Evolutionary conservation across 1,284 basidiomycete species (phyloP), one percentile per base, ranked within the genome.

Genomic region (Puccinia hordei): DNA sequence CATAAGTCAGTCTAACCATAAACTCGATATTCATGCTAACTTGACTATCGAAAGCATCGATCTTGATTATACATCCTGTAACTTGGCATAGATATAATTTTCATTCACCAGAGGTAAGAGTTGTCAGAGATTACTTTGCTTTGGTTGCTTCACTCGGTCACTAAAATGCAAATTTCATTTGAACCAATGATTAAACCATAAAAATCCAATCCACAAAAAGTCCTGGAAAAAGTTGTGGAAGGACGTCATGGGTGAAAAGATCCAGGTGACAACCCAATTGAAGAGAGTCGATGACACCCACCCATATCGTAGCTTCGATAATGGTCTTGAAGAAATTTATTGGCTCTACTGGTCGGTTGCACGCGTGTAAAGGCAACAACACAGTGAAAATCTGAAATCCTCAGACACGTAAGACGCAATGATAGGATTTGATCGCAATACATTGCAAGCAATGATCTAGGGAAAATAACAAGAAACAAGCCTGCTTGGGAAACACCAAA

Each of bases 51-150:
- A n/a, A n/a, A n/a, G n/a, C n/a, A n/a, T n/a, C n/a, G n/a, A n/a
- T n/a, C n/a, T n/a, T n/a, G n/a, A n/a, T n/a, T n/a, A n/a, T n/a
- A n/a, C n/a, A n/a, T n/a, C n/a, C n/a, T n/a, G n/a, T n/a, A n/a
- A n/a, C n/a, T n/a, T n/a, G n/a, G n/a, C n/a, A n/a, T n/a, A n/a
- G n/a, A n/a, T n/a, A n/a, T n/a, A n/a, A n/a, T n/a, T n/a, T n/a
- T n/a, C n/a, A 71, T 71, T 71, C 68, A 71, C 68, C 68, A 22
- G 24, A 51, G 46, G 68, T 30, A 71, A 71, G 68, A 41, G 6
- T 41, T 15, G 22, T n/a, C 55, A 57, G 30, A 33, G 3, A 15
- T 59, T 27, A 6, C 24, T 59, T 59, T 57, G 19, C 8, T 19
- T 22, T 8, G 6, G 53, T 57, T 57, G 19, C 19, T 59, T 59